Conservation (phyloP, 805 yeast genomes). For the Schwanniomyces pseudopolymorphus region DNA sequence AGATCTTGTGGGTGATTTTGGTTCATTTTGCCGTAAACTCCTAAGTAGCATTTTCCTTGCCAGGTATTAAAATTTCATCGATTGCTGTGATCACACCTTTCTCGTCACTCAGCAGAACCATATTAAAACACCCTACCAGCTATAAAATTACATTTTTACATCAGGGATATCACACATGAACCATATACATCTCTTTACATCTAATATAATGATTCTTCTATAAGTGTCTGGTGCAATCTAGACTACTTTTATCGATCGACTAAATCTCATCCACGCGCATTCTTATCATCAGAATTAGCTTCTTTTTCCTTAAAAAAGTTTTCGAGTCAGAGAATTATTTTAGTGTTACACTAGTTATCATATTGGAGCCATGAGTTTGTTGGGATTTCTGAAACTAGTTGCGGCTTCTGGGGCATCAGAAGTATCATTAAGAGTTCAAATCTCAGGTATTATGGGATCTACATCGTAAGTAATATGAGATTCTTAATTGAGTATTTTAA, state of each 20-base stretch:
- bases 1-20: too few species aligned
- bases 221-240: neutral
- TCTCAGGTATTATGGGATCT: conserved; percentile 69
- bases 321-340: neutral
- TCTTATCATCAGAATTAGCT: neutral
- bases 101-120: too few species aligned
- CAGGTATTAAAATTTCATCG: neutral
- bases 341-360: neutral
- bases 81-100: neutral
- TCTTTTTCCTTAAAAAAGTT: neutral
- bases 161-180: too few species aligned
- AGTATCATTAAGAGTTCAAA: conserved; percentile 32
- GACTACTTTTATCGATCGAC: neutral
- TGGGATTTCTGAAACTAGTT: neutral
- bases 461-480: conserved; percentile 43
- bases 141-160: too few species aligned
- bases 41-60: too few species aligned
- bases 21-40: too few species aligned
- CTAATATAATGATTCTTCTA: too few species aligned
- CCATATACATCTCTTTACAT: too few species aligned
- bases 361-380: neutral
- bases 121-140: too few species aligned
- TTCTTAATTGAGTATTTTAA: neutral
- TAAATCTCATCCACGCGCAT: neutral
- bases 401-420: neutral